Evolutionary conservation across 1,139 yeast species (phyloP), one percentile per base, ranked within the genome.

Genomic region (Kodamaea sp.): DNA sequence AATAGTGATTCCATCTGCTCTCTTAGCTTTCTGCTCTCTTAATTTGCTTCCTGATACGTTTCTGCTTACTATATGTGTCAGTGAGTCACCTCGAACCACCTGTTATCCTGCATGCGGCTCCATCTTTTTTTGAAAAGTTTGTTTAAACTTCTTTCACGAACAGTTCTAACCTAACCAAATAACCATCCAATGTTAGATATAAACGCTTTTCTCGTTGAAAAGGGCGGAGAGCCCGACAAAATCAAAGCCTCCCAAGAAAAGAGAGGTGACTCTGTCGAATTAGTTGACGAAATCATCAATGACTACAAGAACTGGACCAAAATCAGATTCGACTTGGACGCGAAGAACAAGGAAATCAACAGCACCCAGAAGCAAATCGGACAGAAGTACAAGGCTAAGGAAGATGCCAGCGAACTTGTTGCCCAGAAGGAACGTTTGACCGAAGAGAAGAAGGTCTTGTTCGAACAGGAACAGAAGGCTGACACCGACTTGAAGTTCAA

Each of bases 251-350:
- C 97, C 24, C 98, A 92, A 66, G 79, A 72, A 63, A 95, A 95
- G 47, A 87, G 99, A 73, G 96, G 96, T 42, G 97, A 80, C 51
- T 71, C 94, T 22, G 97, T 89, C 34, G 98, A 92, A 64, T 59
- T 92, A 37, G 97, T 92, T 31, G 99, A 92, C 59, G 97, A 92
- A 66, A 89, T 92, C 59, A 86, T 94, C 59, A 73, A 70, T 44
- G 96, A 83, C 49, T 92, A 92, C 76, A 87, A 86, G 66, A 80
- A 78, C 42, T 92, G 98, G 98, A 87, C 92, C 50, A 81, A 77
- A 64, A 78, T 88, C 51, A 86, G 97, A 70, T 92, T 89, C 58
- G 92, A 88, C 42, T 77, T 92, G 48, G 99, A 92, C 61, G 95
- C 82, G 57, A 58, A 82, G 48, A 94, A 92, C 80, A 90, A 89